These are phyloP conservation scores for Auriscalpium orientale DNA, from an alignment of 768 basidiomycete species.

Conservation along the genomic window DNA sequence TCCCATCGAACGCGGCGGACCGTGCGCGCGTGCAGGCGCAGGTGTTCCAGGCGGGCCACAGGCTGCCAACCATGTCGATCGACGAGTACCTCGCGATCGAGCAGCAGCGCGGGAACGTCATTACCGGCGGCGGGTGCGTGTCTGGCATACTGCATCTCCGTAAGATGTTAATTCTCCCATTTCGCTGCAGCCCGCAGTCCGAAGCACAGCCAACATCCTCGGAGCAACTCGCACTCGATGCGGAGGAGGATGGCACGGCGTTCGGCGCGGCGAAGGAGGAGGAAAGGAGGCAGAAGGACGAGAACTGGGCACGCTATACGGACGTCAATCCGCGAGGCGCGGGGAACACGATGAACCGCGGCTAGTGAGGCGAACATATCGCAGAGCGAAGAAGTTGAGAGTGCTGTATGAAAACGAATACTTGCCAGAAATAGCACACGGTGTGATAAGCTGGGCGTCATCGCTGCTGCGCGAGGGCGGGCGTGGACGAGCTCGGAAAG, in stretches of 20 bases:
- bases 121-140: constrained; percentile 80
- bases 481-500: no score
- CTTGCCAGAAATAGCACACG: no score
- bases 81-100: constrained; percentile 93
- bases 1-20: constrained; percentile 60
- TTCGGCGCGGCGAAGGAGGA: constrained; percentile 65
- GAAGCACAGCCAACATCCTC: constrained; percentile 58
- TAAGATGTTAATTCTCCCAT: background rate
- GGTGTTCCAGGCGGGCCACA: constrained; percentile 79
- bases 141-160: background rate
- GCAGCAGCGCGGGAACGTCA: constrained; percentile 73
- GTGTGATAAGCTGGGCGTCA: no score
- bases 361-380: constrained; percentile 28
- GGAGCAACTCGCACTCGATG: constrained; percentile 69
- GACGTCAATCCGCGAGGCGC: constrained; percentile 83
- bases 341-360: constrained; percentile 97
- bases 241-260: constrained; percentile 77
- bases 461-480: no score
- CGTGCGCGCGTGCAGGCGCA: constrained; percentile 66
- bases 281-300: constrained; percentile 75
- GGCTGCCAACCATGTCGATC: constrained; percentile 90
- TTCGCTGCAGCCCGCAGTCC: constrained; percentile 12
- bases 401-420: no score
- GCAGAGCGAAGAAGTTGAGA: background rate
- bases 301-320: constrained; percentile 86